Conservation (phyloP, 192 early-diverging fungal species). For the Obelidium mucronatum region DNA sequence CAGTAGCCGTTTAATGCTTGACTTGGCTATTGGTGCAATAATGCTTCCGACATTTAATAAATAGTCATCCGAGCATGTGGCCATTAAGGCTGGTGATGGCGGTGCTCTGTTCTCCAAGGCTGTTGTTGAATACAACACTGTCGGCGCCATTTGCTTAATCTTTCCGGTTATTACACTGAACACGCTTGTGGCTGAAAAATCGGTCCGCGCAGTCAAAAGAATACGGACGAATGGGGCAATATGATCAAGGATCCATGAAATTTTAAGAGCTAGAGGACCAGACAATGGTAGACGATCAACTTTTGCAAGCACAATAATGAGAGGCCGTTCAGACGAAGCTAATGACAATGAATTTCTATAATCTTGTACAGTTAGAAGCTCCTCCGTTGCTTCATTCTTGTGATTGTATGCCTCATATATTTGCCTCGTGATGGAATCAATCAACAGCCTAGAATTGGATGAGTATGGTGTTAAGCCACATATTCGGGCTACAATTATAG, state of each 20-base stretch:
- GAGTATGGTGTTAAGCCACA: conserved; percentile 27
- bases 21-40: conserved; percentile 22
- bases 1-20: conserved; percentile 17
- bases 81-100: conserved; percentile 6
- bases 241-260: conserved; percentile 29
- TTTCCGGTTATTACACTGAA: not conserved
- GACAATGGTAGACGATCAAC: not conserved
- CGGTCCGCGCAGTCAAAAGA: not conserved
- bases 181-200: not conserved
- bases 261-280: not conserved
- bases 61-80: conserved; percentile 1
- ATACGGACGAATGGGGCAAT: conserved; percentile 23
- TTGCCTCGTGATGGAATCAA: conserved; percentile 19
- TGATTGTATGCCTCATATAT: conserved; percentile 10
- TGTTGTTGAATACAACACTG: not conserved
- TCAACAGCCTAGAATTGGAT: not conserved
- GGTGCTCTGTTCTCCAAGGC: not conserved
- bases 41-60: conserved; percentile 19
- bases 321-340: conserved; percentile 13
- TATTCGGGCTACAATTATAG: conserved; percentile 22
- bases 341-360: conserved; percentile 9
- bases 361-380: not conserved
- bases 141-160: conserved; percentile 10
- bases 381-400: conserved; percentile 1
- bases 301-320: conserved; percentile 26